These are phyloP conservation scores for Pseudoperonospora humuli DNA, from an alignment of 352 stramenopile species.

Conservation along the genomic window DNA sequence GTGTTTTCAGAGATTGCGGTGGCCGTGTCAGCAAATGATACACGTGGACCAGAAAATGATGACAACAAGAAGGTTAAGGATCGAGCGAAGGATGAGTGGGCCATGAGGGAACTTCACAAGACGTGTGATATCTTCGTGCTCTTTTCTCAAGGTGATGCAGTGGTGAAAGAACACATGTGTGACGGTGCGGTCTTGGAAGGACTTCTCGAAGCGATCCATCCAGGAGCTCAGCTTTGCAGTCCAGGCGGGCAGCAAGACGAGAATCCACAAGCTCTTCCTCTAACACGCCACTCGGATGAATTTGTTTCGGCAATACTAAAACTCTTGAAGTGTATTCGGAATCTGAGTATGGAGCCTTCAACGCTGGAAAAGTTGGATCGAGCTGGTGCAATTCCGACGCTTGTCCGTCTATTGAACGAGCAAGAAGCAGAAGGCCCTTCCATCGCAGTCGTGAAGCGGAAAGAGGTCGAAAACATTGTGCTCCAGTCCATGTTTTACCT, in stretches of 20 bases:
- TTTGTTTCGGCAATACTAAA: slow-evolving; percentile 66
- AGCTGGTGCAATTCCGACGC: slow-evolving; percentile 78
- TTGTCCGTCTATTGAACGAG: slow-evolving; percentile 73
- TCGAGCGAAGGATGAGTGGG: slow-evolving; percentile 27
- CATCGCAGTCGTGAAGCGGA: slow-evolving; percentile 34
- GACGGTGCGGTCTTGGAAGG: slow-evolving; percentile 70
- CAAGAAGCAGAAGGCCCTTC: slow-evolving; percentile 21
- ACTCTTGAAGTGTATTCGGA: slow-evolving; percentile 79
- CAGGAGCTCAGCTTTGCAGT: slow-evolving; percentile 12
- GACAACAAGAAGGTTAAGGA: slow-evolving; percentile 2
- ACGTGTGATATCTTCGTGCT: slow-evolving; percentile 86
- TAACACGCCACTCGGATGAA: slow-evolving; percentile 32
- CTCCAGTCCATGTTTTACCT: slow-evolving; percentile 91
- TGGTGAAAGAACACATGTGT: slow-evolving; percentile 91
- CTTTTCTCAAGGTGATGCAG: slow-evolving; percentile 87
- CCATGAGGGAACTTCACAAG: slow-evolving; percentile 59
- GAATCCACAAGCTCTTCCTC: slow-evolving; percentile 5
- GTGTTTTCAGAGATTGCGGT: slow-evolving; percentile 78
- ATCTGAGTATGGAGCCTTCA: slow-evolving; percentile 87
- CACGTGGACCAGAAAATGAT: slow-evolving; percentile 7
- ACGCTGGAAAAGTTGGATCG: slow-evolving; percentile 86
- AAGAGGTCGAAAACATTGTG: slow-evolving; percentile 88
- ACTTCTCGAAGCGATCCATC: slow-evolving; percentile 47
- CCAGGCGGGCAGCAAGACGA: slow-evolving; percentile 1
- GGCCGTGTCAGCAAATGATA: slow-evolving; percentile 22